phyloP scores from a whole-genome alignment of 2,329 filamentous ascomycete genomes.

The Sarocladium kiliense region DNA sequence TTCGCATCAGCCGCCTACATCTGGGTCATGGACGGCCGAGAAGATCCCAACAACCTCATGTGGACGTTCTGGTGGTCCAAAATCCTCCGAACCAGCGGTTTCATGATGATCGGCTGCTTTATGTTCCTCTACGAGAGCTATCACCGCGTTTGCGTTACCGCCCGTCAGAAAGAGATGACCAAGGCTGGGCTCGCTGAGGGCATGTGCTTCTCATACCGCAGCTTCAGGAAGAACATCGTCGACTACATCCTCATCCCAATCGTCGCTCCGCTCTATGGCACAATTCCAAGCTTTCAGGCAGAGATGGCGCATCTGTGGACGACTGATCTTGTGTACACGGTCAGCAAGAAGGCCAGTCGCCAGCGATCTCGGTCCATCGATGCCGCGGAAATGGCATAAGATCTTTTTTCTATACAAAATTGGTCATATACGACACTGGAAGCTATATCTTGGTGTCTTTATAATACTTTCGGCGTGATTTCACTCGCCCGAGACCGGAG shows the following conservation, averaged over 20 bases:
- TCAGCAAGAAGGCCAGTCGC: constrained; percentile 63
- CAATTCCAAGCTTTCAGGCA: constrained; percentile 62
- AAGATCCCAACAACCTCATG: constrained; percentile 46
- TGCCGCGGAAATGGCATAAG: constrained; percentile 35
- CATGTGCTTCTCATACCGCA: constrained; percentile 60
- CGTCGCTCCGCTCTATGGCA: constrained; percentile 63
- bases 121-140: constrained; percentile 64
- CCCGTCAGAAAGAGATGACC: constrained; percentile 61
- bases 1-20: constrained; percentile 57
- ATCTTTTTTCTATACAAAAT: no score
- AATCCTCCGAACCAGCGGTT: constrained; percentile 53
- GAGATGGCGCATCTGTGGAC: constrained; percentile 68
- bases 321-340: constrained; percentile 62
- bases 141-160: constrained; percentile 55
- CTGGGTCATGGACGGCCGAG: constrained; percentile 44
- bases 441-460: no score
- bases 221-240: constrained; percentile 48
- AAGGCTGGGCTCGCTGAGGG: constrained; percentile 58
- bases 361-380: constrained; percentile 40
- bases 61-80: constrained; percentile 59
- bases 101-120: constrained; percentile 58
- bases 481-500: constrained; percentile 29
- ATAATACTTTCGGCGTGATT: constrained; percentile 31
- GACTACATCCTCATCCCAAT: constrained; percentile 64
- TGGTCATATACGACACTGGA: no score